These are phyloP conservation scores for Sarocladiaceae sp. DNA, from an alignment of 2,329 filamentous ascomycete genomes.

Conservation along the genomic window DNA sequence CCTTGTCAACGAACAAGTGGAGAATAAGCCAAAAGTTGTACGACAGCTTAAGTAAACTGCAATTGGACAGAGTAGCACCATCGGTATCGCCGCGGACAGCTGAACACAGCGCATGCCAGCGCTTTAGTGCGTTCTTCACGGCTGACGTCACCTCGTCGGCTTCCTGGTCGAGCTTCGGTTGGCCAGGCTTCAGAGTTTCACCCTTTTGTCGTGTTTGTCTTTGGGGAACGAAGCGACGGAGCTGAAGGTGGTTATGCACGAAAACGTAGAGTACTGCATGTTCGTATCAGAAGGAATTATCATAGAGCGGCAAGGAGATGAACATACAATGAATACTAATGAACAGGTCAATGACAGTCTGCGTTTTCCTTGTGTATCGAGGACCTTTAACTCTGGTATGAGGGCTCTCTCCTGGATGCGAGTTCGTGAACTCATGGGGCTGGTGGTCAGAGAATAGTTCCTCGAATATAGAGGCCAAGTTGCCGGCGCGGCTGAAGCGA, in stretches of 20 bases:
- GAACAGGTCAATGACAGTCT: constrained; percentile 3
- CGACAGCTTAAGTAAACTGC: neutral
- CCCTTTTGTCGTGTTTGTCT: neutral
- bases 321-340: constrained; percentile 3
- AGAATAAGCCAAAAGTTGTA: constrained; percentile 5
- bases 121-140: neutral
- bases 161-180: neutral
- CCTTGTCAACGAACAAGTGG: constrained; percentile 4
- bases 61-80: constrained; percentile 1
- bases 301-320: neutral
- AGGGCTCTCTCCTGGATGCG: neutral
- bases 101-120: constrained; percentile 1
- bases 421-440: neutral
- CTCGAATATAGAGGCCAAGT: constrained; percentile 3
- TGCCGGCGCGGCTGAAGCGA: constrained; percentile 1
- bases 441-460: neutral
- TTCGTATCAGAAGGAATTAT: neutral
- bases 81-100: neutral
- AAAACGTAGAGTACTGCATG: constrained; percentile 5
- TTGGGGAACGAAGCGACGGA: neutral
- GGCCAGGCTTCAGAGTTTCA: neutral
- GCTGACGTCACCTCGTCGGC: neutral
- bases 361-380: constrained; percentile 1
- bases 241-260: constrained; percentile 2
- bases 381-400: neutral